Conservation (phyloP, 2,329 filamentous ascomycete genomes). For the Pseudogymnoascus sp. region DNA sequence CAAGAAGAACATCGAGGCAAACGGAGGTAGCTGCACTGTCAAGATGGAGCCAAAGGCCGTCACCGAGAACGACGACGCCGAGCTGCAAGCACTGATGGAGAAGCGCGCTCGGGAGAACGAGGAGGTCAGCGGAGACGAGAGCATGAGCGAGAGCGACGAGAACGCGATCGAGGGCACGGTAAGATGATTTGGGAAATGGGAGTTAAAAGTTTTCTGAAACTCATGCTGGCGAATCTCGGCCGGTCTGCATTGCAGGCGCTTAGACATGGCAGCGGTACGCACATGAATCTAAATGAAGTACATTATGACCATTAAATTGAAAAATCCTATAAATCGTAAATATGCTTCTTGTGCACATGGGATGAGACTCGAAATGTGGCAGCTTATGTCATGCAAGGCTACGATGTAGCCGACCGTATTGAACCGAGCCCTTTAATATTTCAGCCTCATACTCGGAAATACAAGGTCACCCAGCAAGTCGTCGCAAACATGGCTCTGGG, state of each 20-base stretch:
- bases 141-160: conserved; percentile 90
- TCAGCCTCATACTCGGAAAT: not conserved
- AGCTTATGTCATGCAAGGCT: conserved; percentile 11
- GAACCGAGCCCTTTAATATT: conserved; percentile 3
- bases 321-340: conserved; percentile 2
- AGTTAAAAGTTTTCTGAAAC: conserved; percentile 13
- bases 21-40: conserved; percentile 74
- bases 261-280: conserved; percentile 10
- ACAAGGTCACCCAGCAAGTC: not conserved
- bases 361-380: not conserved
- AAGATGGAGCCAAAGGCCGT: conserved; percentile 99
- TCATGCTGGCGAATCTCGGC: conserved; percentile 10
- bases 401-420: conserved; percentile 2
- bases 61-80: conserved; percentile 95
- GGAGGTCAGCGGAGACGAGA: conserved; percentile 96
- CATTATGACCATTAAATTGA: conserved; percentile 11
- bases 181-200: conserved; percentile 24
- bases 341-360: not conserved
- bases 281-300: conserved; percentile 10
- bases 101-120: conserved; percentile 97
- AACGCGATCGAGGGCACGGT: conserved; percentile 54
- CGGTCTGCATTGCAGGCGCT: conserved; percentile 14
- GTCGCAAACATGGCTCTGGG: conserved; percentile 8
- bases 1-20: conserved; percentile 66
- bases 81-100: conserved; percentile 97